Base-by-base conservation (phyloP, 2,329 filamentous ascomycete species). In the Boeremia exigua region DNA sequence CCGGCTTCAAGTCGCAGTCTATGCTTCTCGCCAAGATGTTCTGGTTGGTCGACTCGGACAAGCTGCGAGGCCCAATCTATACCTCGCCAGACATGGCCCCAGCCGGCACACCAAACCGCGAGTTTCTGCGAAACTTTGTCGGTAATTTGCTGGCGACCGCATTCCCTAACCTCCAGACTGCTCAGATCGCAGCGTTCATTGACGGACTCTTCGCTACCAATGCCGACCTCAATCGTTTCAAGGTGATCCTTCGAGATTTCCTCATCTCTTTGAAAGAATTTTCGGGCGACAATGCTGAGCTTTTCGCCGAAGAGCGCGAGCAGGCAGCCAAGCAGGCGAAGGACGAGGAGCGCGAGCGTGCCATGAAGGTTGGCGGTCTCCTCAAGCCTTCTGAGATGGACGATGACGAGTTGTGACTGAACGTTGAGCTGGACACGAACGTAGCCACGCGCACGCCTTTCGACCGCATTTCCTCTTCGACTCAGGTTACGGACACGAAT, bases 311-410 rank as follows among this genome's bases (percentile, higher is more conserved):
- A 55, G 95, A 99, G 77, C 92, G 96, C 76, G 95, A 99, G 77
- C 90, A 96, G 76, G 92, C 92, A 61, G 89, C 94, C 58, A 87
- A 87, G 62, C 91, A 94, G 67, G 91, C 90, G 42, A 92, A 93
- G 75, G 88, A 89, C 44, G 90, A 92, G 19, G 96, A 99, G 75
- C 88, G 93, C 69, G 92, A 97, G 78, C 89, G 94, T 65, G 88
- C 91, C 60, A 91, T 94, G 80, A 98, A 96, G 83, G 92, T 99
- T 52, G 93, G 95, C 65, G 95, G 96, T 70, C 83, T 99, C 59
- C 82, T 99, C 71, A 98, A 99, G 82, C 96, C 95, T 45, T 95
- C 92, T n/a, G 95, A 99, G 76, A 86, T 99, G 73, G 94, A 92
- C 47, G 87, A 89, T 58, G 79, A 83, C 70, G 90, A 93, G 78